Conservation (phyloP, 148 eudicot species). For the Spergularia bocconei region DNA sequence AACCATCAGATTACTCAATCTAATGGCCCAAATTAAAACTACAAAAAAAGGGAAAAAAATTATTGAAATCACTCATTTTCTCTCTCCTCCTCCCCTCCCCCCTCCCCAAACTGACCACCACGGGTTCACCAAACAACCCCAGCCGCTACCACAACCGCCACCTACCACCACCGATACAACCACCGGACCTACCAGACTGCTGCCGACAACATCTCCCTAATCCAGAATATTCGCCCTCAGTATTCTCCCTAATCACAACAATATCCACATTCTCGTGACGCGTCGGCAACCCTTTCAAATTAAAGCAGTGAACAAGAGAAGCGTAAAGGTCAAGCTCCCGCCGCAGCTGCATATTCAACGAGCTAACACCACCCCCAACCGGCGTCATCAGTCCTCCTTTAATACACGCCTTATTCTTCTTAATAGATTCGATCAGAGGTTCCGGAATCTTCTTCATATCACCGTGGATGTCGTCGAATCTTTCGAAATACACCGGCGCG, state of each 20-base stretch:
- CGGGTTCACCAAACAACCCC: too few species aligned
- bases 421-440: constrained; percentile 56
- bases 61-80: too few species aligned
- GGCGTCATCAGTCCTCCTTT: constrained; percentile 78
- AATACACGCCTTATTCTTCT: constrained; percentile 59
- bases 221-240: constrained; percentile 83
- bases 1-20: too few species aligned
- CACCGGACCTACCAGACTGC: too few species aligned
- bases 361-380: constrained; percentile 76
- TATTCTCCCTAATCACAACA: constrained; percentile 82
- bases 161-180: too few species aligned
- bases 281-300: constrained; percentile 59
- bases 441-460: constrained; percentile 54
- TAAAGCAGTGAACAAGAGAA: constrained; percentile 64
- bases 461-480: constrained; percentile 56
- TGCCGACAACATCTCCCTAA: too few species aligned
- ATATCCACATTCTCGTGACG: constrained; percentile 71
- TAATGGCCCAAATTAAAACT: too few species aligned
- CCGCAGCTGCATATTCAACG: constrained; percentile 57
- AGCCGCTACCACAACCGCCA: too few species aligned
- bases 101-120: too few species aligned
- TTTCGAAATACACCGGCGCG: constrained; percentile 69
- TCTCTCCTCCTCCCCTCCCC: too few species aligned
- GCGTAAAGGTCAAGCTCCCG: constrained; percentile 78
- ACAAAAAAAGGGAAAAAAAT: too few species aligned